These are phyloP conservation scores for Trypanosomatidae sp. DNA, from an alignment of 208 protist species.

Conservation along the genomic window DNA sequence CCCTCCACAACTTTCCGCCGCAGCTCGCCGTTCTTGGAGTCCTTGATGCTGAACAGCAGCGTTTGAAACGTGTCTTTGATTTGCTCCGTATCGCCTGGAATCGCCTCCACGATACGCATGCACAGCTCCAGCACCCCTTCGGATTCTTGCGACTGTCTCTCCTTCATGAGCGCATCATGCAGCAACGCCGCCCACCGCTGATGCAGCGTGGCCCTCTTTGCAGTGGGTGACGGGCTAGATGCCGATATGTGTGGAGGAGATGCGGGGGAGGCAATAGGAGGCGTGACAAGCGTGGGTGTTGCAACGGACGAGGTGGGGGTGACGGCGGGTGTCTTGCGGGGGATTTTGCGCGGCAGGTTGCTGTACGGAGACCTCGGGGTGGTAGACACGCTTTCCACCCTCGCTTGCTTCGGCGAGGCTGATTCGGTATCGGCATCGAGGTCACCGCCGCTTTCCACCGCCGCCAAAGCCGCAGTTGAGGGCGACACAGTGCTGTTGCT, in stretches of 20 bases:
- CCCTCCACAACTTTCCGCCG: conserved; percentile 57
- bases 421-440: conserved; percentile 1
- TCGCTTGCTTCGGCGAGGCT: conserved; percentile 17
- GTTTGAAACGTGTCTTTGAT: conserved; percentile 69
- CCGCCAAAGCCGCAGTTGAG: not conserved
- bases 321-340: conserved; percentile 37
- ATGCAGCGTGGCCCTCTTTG: conserved; percentile 19
- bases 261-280: conserved; percentile 4
- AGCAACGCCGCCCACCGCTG: conserved; percentile 54
- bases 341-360: conserved; percentile 25
- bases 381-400: conserved; percentile 5
- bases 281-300: conserved; percentile 12
- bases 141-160: conserved; percentile 30
- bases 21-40: conserved; percentile 67
- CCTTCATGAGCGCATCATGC: conserved; percentile 39
- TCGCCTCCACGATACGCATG: conserved; percentile 47
- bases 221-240: not conserved
- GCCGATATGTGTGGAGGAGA: not conserved
- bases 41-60: conserved; percentile 65
- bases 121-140: conserved; percentile 36
- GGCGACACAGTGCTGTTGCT: not conserved
- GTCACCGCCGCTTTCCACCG: not conserved
- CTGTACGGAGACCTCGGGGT: conserved; percentile 27
- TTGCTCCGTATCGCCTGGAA: conserved; percentile 51
- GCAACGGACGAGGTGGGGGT: conserved; percentile 25